phyloP scores from a whole-genome alignment of 345 rosid genomes.

The Salix arbutifolia region DNA sequence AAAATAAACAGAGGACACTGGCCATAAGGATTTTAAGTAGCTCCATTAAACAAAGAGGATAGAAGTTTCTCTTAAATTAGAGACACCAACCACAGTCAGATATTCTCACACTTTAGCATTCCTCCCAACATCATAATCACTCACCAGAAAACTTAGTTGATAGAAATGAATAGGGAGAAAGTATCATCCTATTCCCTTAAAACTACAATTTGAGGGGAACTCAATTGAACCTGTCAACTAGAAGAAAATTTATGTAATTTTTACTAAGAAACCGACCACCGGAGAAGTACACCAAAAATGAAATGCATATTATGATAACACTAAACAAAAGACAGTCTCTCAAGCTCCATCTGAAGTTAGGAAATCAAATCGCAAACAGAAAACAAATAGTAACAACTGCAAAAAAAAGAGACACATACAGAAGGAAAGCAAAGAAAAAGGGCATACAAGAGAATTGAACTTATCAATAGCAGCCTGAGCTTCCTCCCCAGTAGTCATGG shows the following conservation, averaged over 20 bases:
- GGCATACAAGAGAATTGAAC: constrained; percentile 49
- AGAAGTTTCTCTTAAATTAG: neutral
- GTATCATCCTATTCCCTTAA: neutral
- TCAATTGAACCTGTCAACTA: neutral
- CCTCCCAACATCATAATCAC: neutral
- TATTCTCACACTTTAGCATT: neutral
- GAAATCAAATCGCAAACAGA: neutral
- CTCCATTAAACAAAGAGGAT: neutral
- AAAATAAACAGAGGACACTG: neutral
- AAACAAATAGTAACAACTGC: neutral
- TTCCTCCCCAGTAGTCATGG: constrained; percentile 73
- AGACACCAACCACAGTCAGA: neutral
- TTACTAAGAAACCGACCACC: neutral
- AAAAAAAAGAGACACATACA: neutral
- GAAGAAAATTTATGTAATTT: neutral
- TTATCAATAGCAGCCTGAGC: constrained; percentile 83
- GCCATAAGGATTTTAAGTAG: neutral
- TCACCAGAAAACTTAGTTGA: neutral
- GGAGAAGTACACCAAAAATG: neutral
- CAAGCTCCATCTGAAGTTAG: neutral
- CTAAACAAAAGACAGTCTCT: neutral
- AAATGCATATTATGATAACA: neutral
- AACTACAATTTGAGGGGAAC: neutral
- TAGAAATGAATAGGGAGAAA: neutral
- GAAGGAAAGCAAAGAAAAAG: neutral